phyloP scores from a whole-genome alignment of 1,284 basidiomycete genomes.

The Pholiota adiposa region DNA sequence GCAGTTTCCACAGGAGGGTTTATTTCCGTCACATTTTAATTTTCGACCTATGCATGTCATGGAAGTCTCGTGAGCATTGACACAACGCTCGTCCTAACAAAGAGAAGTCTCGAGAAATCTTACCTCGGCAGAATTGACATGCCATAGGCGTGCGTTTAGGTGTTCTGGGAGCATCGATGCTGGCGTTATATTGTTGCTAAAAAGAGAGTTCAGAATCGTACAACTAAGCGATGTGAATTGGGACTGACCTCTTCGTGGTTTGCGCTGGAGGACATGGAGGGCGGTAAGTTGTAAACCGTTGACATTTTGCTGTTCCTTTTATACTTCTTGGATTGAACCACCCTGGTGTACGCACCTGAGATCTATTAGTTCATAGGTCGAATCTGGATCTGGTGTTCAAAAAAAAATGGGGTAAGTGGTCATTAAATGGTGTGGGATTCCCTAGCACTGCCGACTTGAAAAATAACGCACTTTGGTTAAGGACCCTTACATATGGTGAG shows the following conservation, averaged over 20 bases:
- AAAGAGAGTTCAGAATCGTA: not conserved
- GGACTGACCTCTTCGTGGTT: not conserved
- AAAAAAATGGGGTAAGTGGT: conserved; percentile 3
- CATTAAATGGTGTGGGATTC: conserved; percentile 15
- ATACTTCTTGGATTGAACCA: too few species aligned
- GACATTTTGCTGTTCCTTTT: conserved; percentile 14
- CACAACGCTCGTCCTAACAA: not conserved
- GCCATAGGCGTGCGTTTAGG: conserved; percentile 60
- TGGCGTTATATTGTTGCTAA: conserved; percentile 8
- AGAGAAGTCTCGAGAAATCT: conserved; percentile 17
- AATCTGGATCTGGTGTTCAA: not conserved
- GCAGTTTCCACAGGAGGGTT: conserved; percentile 59
- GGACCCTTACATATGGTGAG: conserved; percentile 7
- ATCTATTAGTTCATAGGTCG: conserved; percentile 5
- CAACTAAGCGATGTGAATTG: not conserved
- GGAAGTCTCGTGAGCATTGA: not conserved
- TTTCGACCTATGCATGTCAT: conserved; percentile 49
- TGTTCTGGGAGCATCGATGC: conserved; percentile 39
- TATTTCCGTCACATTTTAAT: conserved; percentile 60
- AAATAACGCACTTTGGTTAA: conserved; percentile 5
- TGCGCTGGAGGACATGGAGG: conserved; percentile 6
- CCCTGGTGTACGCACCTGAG: conserved; percentile 6
- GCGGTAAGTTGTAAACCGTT: not conserved
- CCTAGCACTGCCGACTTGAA: conserved; percentile 5
- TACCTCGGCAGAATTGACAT: conserved; percentile 61